Percentiles rank a stretch among this genome's conserved stretches.
Conservation (phyloP, 305 asterid species). For the Salvia sclarea region DNA sequence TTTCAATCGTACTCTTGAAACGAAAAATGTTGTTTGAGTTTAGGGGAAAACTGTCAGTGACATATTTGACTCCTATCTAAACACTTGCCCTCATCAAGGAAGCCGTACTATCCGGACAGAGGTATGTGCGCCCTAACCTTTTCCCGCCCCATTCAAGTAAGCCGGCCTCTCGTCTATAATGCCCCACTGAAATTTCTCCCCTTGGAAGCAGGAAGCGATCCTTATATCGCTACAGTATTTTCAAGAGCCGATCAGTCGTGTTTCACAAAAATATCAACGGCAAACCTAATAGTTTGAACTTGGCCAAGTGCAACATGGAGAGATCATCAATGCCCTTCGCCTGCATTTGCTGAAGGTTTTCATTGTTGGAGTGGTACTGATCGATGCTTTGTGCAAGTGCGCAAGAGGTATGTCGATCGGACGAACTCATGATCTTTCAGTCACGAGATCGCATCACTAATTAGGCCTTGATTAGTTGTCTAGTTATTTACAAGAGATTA, state of each 20-base stretch:
- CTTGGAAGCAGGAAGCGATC: constrained; percentile 71
- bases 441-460: background rate
- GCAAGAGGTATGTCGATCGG: background rate
- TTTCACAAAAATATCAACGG: constrained; percentile 26
- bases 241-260: constrained; percentile 77
- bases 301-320: background rate
- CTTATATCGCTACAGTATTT: constrained; percentile 87
- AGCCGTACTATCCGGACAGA: constrained; percentile 95
- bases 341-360: too few species aligned
- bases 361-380: background rate
- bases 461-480: too few species aligned
- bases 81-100: constrained; percentile 92
- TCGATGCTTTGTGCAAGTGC: background rate
- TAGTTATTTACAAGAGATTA: background rate
- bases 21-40: constrained; percentile 8
- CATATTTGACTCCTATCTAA: constrained; percentile 71
- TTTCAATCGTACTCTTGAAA: background rate
- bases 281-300: constrained; percentile 14
- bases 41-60: constrained; percentile 75
- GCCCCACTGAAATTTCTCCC: background rate
- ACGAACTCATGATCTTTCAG: background rate
- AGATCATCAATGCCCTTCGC: background rate
- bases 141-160: background rate
- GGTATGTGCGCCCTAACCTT: constrained; percentile 38
- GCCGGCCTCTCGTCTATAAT: background rate